These are phyloP conservation scores for Hirschioporus abietinus DNA, from an alignment of 768 basidiomycete species.

Conservation along the genomic window DNA sequence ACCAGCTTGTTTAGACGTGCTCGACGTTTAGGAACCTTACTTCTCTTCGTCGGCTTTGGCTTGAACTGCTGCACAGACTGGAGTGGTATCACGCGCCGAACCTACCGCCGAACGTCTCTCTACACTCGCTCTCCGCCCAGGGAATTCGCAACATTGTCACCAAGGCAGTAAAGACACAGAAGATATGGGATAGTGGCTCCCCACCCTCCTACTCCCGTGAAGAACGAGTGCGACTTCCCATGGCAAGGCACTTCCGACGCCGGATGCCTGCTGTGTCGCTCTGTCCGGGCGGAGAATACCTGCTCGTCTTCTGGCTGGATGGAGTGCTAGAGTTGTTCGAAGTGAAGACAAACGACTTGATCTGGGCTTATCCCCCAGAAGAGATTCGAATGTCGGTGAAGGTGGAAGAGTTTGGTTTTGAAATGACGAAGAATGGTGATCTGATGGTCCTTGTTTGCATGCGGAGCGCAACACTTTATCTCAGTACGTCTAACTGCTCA, in stretches of 20 bases:
- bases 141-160: not conserved
- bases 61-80: not conserved
- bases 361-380: not conserved
- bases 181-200: not conserved
- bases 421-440: not conserved
- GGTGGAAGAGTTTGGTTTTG: not conserved
- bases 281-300: not conserved
- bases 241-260: not conserved
- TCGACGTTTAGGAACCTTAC: not conserved
- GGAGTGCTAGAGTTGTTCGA: not conserved
- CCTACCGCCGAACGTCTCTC: not conserved
- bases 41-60: not conserved
- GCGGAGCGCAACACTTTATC: not conserved
- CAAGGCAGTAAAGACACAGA: not conserved
- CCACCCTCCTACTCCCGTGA: not conserved
- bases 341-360: not conserved
- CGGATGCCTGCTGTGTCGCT: not conserved
- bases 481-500: not conserved
- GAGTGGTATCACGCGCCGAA: not conserved
- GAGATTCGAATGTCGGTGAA: not conserved
- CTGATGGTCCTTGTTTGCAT: not conserved
- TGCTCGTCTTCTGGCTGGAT: not conserved
- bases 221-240: not conserved
- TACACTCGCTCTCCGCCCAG: not conserved
- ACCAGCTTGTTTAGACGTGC: not conserved